phyloP scores from a whole-genome alignment of 179 eudicot species.

The Nepenthes alata region DNA sequence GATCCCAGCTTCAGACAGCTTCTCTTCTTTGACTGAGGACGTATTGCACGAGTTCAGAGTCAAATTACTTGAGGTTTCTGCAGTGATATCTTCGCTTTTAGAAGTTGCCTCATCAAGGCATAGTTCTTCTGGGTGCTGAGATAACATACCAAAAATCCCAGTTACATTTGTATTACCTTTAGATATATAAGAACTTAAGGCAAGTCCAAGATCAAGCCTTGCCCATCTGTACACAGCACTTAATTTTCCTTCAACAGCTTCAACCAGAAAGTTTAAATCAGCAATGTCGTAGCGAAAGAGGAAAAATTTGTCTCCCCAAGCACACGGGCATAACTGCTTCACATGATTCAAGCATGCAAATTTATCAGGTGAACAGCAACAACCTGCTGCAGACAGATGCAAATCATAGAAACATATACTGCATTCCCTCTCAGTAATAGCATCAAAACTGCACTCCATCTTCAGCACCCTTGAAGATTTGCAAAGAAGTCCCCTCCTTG shows the following conservation, averaged over 20 bases:
- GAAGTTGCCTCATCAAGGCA: slow-evolving; percentile 12
- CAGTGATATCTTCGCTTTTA: slow-evolving; percentile 21
- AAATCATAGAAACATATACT: slow-evolving; percentile 61
- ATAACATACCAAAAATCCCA: slow-evolving; percentile 17
- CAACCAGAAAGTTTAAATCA: slow-evolving; percentile 47
- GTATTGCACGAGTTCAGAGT: slow-evolving; percentile 14
- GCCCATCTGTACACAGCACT: slow-evolving; percentile 43
- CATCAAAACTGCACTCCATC: slow-evolving; percentile 84
- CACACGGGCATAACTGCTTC: slow-evolving; percentile 54
- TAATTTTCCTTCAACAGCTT: slow-evolving; percentile 63
- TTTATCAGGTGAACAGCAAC: slow-evolving; percentile 46
- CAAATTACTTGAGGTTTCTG: slow-evolving; percentile 18
- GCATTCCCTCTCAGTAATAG: slow-evolving; percentile 85
- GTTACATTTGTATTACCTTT: slow-evolving; percentile 34
- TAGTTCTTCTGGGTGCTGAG: slow-evolving; percentile 22
- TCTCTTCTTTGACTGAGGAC: slow-evolving; percentile 20
- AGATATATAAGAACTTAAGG: slow-evolving; percentile 54
- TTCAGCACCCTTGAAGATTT: slow-evolving; percentile 50
- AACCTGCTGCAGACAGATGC: slow-evolving; percentile 59
- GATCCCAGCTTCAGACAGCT: slow-evolving; percentile 22
- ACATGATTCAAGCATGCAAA: slow-evolving; percentile 62
- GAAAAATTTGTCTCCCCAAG: slow-evolving; percentile 42
- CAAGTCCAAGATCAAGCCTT: slow-evolving; percentile 33
- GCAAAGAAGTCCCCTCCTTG: slow-evolving; percentile 79
- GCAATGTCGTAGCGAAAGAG: slow-evolving; percentile 36